phyloP scores from a whole-genome alignment of 2,329 filamentous ascomycete genomes.

The Harringtonia aguacate region DNA sequence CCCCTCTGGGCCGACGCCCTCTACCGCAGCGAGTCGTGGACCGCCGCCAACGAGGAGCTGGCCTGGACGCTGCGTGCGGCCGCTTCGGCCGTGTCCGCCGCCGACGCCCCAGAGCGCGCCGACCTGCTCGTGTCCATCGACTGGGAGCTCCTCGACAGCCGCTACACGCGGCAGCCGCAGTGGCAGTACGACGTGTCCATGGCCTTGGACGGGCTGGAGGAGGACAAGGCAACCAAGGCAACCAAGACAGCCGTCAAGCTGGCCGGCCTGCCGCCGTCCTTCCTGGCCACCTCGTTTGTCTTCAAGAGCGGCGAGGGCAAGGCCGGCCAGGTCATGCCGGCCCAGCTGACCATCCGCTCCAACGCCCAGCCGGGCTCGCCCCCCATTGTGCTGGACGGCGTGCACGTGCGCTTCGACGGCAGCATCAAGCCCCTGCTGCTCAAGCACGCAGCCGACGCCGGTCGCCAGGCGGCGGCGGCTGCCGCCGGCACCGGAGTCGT shows the following conservation, averaged over 20 bases:
- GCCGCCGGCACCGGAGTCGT: neutral
- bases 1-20: constrained; percentile 35
- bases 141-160: constrained; percentile 52
- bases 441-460: constrained; percentile 27
- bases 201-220: constrained; percentile 40
- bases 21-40: constrained; percentile 45
- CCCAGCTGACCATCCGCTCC: constrained; percentile 48
- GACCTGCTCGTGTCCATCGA: constrained; percentile 50
- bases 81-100: no score
- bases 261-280: constrained; percentile 23
- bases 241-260: constrained; percentile 39
- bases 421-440: constrained; percentile 45
- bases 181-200: constrained; percentile 53
- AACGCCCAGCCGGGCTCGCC: constrained; percentile 40
- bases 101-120: constrained; percentile 37
- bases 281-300: constrained; percentile 31
- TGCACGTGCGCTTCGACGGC: constrained; percentile 46
- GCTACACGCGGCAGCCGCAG: constrained; percentile 41
- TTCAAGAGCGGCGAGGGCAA: constrained; percentile 49
- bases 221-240: constrained; percentile 8
- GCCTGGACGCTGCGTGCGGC: constrained; percentile 48
- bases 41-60: constrained; percentile 46
- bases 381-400: constrained; percentile 38
- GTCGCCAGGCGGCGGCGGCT: neutral
- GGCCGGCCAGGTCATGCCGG: constrained; percentile 47